Evolutionary conservation across 1,284 basidiomycete species (phyloP).

Genomic region (Ganoderma leucocontextum): DNA sequence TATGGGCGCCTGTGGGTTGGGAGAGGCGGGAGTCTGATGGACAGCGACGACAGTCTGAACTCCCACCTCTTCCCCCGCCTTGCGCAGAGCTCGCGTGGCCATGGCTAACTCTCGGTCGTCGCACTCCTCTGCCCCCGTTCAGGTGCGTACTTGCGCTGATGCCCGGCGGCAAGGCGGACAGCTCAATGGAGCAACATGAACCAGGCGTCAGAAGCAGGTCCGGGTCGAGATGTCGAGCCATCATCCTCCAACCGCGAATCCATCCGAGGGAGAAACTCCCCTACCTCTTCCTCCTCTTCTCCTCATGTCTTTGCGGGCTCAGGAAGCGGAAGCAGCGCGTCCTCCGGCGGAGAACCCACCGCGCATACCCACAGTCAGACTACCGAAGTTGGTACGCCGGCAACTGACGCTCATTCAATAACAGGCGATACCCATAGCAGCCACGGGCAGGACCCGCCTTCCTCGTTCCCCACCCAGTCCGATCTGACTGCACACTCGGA

Average conservation of each 20-base stretch:
- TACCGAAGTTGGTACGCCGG: constrained; percentile 21
- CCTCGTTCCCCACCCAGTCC: constrained; percentile 28
- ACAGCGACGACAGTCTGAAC: constrained; percentile 17
- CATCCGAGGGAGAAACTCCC: constrained; percentile 16
- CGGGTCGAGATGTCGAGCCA: constrained; percentile 27
- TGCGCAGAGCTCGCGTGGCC: constrained; percentile 28
- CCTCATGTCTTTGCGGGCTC: constrained; percentile 15
- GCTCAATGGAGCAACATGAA: constrained; percentile 17
- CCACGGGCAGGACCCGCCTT: constrained; percentile 32
- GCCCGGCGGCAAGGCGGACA: constrained; percentile 4
- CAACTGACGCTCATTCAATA: constrained; percentile 29
- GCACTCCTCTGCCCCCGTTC: constrained; percentile 21
- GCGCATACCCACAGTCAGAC: constrained; percentile 15
- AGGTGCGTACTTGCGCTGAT: constrained; percentile 19
- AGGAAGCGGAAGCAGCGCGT: constrained; percentile 15
- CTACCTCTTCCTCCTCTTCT: constrained; percentile 14
- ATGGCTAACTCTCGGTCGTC: constrained; percentile 27
- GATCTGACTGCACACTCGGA: constrained; percentile 26
- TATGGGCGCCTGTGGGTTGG: constrained; percentile 7
- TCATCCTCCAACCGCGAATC: constrained; percentile 20
- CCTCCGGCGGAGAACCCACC: constrained; percentile 18
- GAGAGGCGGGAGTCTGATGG: constrained; percentile 23
- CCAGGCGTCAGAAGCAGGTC: constrained; percentile 33
- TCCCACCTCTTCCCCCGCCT: constrained; percentile 20
- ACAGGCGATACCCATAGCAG: constrained; percentile 29